Evolutionary conservation across 257 asterid species (phyloP).

Genomic region (Ajuga chamaepitys): DNA sequence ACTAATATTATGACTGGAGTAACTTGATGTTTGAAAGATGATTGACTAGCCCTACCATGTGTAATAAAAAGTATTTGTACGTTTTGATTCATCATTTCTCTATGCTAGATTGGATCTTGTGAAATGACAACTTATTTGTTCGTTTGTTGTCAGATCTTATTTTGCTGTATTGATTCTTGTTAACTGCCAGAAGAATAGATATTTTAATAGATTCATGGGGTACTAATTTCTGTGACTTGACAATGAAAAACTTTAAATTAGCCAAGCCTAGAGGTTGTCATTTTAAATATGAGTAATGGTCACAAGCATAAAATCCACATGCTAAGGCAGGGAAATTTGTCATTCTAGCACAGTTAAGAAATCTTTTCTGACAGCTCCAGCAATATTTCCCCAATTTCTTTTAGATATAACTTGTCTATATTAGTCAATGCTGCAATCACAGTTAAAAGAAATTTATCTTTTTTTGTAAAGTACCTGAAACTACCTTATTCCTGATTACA

Average conservation of each 20-base stretch:
- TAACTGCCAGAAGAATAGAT: background rate
- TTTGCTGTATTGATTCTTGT: background rate
- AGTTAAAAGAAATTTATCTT: background rate
- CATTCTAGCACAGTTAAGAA: background rate
- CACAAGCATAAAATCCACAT: background rate
- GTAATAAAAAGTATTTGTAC: background rate
- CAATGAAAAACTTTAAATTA: background rate
- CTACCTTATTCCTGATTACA: background rate
- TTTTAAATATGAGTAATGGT: background rate
- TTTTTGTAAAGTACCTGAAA: background rate
- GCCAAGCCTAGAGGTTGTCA: background rate
- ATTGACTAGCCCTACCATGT: background rate
- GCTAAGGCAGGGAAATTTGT: background rate
- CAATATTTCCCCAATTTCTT: background rate
- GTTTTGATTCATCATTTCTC: background rate
- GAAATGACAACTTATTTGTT: background rate
- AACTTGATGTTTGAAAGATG: slow-evolving; percentile 3
- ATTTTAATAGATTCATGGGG: background rate
- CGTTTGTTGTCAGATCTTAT: background rate
- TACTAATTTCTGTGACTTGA: background rate
- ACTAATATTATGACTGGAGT: background rate
- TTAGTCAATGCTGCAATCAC: background rate
- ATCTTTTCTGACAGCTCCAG: background rate
- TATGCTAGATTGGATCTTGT: background rate
- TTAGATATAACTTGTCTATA: background rate